Conservation (phyloP, 1,284 basidiomycete genomes). For the Neolentinus lepideus region DNA sequence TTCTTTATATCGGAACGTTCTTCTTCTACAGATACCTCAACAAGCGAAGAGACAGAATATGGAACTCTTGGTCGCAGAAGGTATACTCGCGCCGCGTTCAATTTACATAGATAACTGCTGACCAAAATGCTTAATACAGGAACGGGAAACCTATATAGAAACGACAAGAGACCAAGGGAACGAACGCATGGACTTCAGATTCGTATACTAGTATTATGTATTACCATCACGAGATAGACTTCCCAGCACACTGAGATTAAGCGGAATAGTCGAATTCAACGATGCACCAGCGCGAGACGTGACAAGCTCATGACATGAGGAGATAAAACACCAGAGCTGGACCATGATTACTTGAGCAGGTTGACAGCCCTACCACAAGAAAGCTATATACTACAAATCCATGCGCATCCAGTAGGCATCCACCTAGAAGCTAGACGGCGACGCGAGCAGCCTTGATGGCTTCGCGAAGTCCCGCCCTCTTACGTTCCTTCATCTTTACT, state of each 20-base stretch:
- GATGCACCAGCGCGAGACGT: no score
- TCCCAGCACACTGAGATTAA: no score
- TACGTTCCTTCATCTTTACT: constrained; percentile 22
- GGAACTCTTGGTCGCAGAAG: constrained; percentile 44
- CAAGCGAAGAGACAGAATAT: constrained; percentile 39
- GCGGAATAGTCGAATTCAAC: no score
- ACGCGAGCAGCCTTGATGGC: background rate
- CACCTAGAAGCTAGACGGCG: background rate
- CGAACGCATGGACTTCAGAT: constrained; percentile 49
- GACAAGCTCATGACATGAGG: no score
- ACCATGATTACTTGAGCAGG: background rate
- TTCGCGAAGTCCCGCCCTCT: background rate
- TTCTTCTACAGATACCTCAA: constrained; percentile 52
- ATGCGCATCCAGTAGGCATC: background rate
- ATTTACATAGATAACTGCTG: background rate
- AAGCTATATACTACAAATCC: background rate
- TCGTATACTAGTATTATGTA: constrained; percentile 34
- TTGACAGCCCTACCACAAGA: background rate
- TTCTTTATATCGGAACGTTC: constrained; percentile 41
- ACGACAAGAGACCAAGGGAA: constrained; percentile 57
- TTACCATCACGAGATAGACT: background rate
- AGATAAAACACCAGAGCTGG: no score
- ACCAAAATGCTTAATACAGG: constrained; percentile 23
- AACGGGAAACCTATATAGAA: constrained; percentile 47
- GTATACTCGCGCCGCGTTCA: constrained; percentile 20